phyloP scores from a whole-genome alignment of 1,139 yeast species.

The Protomyces inouyei region DNA sequence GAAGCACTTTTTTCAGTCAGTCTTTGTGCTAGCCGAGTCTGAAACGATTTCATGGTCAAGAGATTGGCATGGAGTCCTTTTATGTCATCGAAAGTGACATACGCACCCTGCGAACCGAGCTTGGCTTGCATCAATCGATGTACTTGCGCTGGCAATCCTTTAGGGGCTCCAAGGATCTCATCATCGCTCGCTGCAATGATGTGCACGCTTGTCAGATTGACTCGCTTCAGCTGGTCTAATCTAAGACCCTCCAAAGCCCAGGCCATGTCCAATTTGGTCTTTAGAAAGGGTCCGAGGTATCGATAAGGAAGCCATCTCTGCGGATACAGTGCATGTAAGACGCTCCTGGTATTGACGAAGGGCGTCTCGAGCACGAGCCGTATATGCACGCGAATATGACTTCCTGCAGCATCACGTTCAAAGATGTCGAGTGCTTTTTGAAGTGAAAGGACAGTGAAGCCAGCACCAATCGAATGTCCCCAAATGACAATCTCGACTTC shows the following conservation, averaged over 20 bases:
- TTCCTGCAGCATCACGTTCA: not conserved
- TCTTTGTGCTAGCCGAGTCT: not conserved
- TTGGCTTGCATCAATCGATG: not conserved
- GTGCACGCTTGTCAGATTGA: not conserved
- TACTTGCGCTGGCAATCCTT: not conserved
- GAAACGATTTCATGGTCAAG: not conserved
- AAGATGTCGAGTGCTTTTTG: not conserved
- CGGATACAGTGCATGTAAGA: conserved; percentile 15
- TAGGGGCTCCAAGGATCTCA: not conserved
- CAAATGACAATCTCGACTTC: conserved; percentile 3
- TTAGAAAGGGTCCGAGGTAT: conserved; percentile 19
- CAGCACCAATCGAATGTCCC: conserved; percentile 26
- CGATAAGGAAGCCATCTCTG: conserved; percentile 24
- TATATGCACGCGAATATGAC: not conserved
- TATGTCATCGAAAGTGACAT: not conserved
- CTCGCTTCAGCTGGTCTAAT: not conserved
- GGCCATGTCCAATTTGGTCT: conserved; percentile 2
- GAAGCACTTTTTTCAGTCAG: not conserved
- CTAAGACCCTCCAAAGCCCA: not conserved
- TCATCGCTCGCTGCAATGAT: not conserved
- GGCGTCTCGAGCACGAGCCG: conserved; percentile 21
- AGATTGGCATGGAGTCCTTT: not conserved
- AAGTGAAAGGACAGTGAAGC: not conserved
- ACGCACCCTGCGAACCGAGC: not conserved
- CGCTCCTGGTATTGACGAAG: not conserved